Percentiles rank a stretch among this genome's conserved stretches.
Evolutionary conservation across 202 grass and related monocot species (phyloP).

Genomic region (Elaeis oleifera): DNA sequence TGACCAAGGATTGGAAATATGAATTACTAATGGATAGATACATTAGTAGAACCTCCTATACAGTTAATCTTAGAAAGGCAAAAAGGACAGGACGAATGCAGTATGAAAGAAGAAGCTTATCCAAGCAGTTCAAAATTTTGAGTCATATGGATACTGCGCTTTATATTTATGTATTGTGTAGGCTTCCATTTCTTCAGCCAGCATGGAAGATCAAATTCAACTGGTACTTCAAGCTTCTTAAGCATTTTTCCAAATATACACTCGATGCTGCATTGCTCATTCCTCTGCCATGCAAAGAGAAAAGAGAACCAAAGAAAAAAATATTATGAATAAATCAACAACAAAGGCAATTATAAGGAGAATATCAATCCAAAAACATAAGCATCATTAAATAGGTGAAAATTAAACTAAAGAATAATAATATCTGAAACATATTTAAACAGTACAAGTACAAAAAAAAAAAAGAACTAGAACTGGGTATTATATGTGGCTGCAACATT

Average conservation of each 20-base stretch:
- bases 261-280: constrained; percentile 17
- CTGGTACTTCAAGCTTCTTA: constrained; percentile 28
- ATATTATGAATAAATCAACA: too few relatives aligned
- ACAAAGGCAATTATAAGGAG: too few relatives aligned
- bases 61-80: neutral
- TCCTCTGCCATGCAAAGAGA: constrained; percentile 6
- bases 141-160: constrained; percentile 74
- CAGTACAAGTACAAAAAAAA: too few relatives aligned
- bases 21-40: too few relatives aligned
- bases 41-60: too few relatives aligned
- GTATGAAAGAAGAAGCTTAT: neutral
- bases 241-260: constrained; percentile 54
- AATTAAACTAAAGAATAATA: too few relatives aligned
- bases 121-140: neutral
- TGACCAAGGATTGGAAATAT: too few relatives aligned
- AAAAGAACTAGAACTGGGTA: too few relatives aligned
- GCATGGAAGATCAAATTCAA: constrained; percentile 66
- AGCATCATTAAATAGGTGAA: too few relatives aligned
- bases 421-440: too few relatives aligned
- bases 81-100: neutral
- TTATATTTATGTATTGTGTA: constrained; percentile 57
- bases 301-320: neutral
- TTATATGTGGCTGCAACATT: too few relatives aligned
- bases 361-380: too few relatives aligned
- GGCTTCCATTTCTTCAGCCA: constrained; percentile 52